Conservation (phyloP, 805 yeast genomes). For the Kodamaea jinghongensis region DNA sequence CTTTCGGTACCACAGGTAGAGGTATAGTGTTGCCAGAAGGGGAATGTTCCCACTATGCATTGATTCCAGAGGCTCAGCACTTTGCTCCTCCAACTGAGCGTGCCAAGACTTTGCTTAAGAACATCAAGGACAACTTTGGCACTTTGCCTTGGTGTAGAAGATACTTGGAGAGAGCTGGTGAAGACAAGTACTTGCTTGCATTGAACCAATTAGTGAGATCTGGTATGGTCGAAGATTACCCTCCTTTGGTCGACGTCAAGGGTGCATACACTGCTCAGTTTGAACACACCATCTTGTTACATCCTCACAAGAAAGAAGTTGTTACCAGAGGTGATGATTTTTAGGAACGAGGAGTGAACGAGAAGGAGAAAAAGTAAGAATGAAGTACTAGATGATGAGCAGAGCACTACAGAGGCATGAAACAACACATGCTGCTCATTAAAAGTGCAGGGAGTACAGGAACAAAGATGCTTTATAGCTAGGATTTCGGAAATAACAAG, state of each 20-base stretch:
- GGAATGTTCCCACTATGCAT: constrained; percentile 92
- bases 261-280: constrained; percentile 95
- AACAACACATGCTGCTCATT: too few species aligned
- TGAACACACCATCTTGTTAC: constrained; percentile 90
- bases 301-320: constrained; percentile 90
- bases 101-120: constrained; percentile 65
- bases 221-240: constrained; percentile 90
- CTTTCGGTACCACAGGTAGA: constrained; percentile 95
- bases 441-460: too few species aligned
- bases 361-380: not conserved
- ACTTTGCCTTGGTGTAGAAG: constrained; percentile 96
- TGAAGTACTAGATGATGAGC: too few species aligned
- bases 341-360: constrained; percentile 23
- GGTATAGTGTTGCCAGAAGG: constrained; percentile 87
- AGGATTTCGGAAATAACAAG: too few species aligned
- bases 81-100: constrained; percentile 52
- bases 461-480: too few species aligned
- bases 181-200: constrained; percentile 86
- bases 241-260: constrained; percentile 79
- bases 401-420: too few species aligned
- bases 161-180: constrained; percentile 86
- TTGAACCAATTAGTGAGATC: constrained; percentile 79
- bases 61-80: constrained; percentile 45
- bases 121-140: constrained; percentile 82
- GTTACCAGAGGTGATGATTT: constrained; percentile 95